These are phyloP conservation scores for Vigna unguiculata DNA, from an alignment of 306 rosid species.

Conservation along the genomic window DNA sequence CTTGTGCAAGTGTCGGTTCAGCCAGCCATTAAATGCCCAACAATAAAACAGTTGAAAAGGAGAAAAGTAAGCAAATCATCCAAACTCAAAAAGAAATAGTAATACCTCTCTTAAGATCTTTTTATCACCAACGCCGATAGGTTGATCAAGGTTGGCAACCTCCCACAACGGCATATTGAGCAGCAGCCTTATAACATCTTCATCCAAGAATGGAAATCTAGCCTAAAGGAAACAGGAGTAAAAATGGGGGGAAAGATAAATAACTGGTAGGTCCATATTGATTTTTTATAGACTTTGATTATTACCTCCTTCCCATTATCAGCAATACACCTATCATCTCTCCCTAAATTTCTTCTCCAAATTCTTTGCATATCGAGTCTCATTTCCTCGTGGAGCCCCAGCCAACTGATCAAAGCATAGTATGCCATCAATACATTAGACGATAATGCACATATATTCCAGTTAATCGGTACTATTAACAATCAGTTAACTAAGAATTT, in stretches of 20 bases:
- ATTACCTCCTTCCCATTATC: slow-evolving; percentile 95
- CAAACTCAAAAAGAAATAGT: slow-evolving; percentile 36
- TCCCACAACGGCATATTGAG: slow-evolving; percentile 88
- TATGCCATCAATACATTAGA: slow-evolving; percentile 41
- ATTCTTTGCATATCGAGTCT: slow-evolving; percentile 95
- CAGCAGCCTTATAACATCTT: slow-evolving; percentile 77
- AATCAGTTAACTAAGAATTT: slow-evolving; percentile 11
- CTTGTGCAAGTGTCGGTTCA: background rate
- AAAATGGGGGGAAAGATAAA: background rate
- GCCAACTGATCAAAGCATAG: slow-evolving; percentile 72
- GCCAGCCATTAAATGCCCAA: slow-evolving; percentile 27
- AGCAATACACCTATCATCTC: slow-evolving; percentile 97
- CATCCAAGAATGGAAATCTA: slow-evolving; percentile 97
- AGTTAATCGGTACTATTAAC: slow-evolving; percentile 11
- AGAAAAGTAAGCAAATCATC: slow-evolving; percentile 21
- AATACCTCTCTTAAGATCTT: slow-evolving; percentile 89
- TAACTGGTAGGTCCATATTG: slow-evolving; percentile 19
- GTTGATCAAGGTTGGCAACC: slow-evolving; percentile 87
- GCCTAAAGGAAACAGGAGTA: slow-evolving; percentile 59
- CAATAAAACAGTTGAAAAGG: slow-evolving; percentile 4
- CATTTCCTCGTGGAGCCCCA: slow-evolving; percentile 86
- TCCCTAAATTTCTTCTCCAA: slow-evolving; percentile 97
- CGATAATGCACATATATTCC: slow-evolving; percentile 6
- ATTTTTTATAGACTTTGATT: slow-evolving; percentile 27
- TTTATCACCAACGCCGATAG: slow-evolving; percentile 89